Evolutionary conservation across 495 filamentous ascomycete species (phyloP), one percentile per base, ranked within the genome.

Genomic region (Penicillium pancosmium): DNA sequence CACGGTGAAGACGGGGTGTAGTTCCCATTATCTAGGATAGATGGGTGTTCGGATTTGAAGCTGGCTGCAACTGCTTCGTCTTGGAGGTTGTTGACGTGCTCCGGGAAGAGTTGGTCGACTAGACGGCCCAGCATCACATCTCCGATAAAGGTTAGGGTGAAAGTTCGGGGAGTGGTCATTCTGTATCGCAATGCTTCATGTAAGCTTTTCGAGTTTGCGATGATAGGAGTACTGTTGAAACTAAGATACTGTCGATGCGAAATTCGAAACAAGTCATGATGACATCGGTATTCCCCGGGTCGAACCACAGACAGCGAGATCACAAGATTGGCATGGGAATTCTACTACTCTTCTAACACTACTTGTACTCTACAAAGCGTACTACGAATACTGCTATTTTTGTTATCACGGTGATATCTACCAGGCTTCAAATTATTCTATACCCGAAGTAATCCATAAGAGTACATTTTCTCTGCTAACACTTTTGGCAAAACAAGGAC

Each of bases 51-150:
- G 23, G 53, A 49, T 9, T 27, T 38, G 40, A 77, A 64, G 47
- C 47, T 33, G 2, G 52, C 7, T 52, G 63, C 67, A 38, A 55
- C 65, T 31, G 25, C 40, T 41, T 53, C 48, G 25, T 77, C 70
- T 13, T 50, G 21, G 5, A 64, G 50, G 50, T 65, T 66, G 52
- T 61, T 23, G 62, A 74, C 65, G 57, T 75, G 70, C 11, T 56
- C 50, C 12, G 73, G 68, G 55, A 71, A 67, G 50, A 78, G 63
- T 65, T 78, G 73, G 62, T 79, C 76, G 61, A 79, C 57, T 12
- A 78, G 73, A 18, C 76, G 72, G 48, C 65, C 76, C n/a, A 78
- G 72, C 76, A 78, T 79, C 10, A 76, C 71, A 56, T 79, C 76
- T 58, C 76, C 76, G 54, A 66, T 54, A 52, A 78, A 73, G 18